These are phyloP conservation scores for Atalantia buxifolia DNA, from an alignment of 345 rosid species.

Conservation along the genomic window DNA sequence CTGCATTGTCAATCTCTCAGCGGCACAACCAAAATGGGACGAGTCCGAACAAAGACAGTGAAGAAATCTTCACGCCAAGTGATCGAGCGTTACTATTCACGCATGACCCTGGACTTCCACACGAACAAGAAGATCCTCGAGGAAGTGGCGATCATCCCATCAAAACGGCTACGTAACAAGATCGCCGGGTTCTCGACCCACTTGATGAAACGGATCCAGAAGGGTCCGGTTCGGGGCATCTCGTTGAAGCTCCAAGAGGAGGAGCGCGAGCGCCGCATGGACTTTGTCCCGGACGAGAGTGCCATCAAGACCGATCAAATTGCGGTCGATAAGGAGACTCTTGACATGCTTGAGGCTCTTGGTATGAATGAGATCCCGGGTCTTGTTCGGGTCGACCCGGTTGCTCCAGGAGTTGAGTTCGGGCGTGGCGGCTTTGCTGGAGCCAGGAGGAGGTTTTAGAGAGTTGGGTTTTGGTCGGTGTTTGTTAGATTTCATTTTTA, in stretches of 20 bases:
- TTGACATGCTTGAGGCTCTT: conserved; percentile 62
- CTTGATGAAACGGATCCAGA: conserved; percentile 69
- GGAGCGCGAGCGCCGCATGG: conserved; percentile 80
- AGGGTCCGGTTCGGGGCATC: conserved; percentile 72
- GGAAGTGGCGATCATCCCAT: conserved; percentile 67
- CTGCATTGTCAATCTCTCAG: not conserved
- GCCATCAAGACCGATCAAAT: conserved; percentile 60
- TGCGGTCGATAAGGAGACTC: conserved; percentile 64
- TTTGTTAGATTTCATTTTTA: not conserved
- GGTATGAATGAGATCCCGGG: conserved; percentile 54
- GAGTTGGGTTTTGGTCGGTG: not conserved
- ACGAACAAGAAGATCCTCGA: conserved; percentile 67
- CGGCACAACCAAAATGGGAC: conserved; percentile 41
- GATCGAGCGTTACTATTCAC: conserved; percentile 66
- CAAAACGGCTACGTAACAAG: conserved; percentile 71
- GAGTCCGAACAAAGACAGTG: conserved; percentile 73
- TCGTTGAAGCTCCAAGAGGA: conserved; percentile 72
- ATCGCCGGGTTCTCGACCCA: conserved; percentile 74
- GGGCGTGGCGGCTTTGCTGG: conserved; percentile 26
- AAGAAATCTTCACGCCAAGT: conserved; percentile 69
- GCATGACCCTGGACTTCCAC: conserved; percentile 68
- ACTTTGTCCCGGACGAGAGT: conserved; percentile 65
- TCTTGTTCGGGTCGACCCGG: conserved; percentile 39
- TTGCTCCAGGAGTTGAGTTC: conserved; percentile 17
- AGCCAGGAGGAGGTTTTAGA: conserved; percentile 36